Evolutionary conservation across 2,329 filamentous ascomycete genomes (phyloP), one percentile per base, ranked within the genome.

Genomic region (Aspergillus niger): DNA sequence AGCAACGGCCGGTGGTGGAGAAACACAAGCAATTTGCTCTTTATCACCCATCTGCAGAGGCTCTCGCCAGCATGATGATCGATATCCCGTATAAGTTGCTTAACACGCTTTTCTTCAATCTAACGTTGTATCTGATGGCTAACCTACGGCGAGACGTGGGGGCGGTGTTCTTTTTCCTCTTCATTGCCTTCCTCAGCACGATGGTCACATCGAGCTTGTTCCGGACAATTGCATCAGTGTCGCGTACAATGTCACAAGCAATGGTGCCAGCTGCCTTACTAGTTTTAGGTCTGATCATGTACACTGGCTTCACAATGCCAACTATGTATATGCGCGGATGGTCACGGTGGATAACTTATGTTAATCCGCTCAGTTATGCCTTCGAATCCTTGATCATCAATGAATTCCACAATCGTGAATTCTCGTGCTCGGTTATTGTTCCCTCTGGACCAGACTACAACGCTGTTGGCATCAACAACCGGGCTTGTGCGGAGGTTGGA

Each of bases 341-440:
- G 90, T 89, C 89, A 69, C 82, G 86, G 59, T 95, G 91, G 91
- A 85, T 95, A 58, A 88, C 88, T 71, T 92, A 90, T 72, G 78
- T 93, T 30, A 88, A 94, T 62, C 90, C 90, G 5, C 82, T 95
- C 5, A 85, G 85, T 1, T 95, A 94, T 65, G 86, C 86, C 0
- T 96, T 95, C 68, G 91, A 95, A 73, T 80, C 88, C 0, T 81
- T 95, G n/a, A 88, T 94, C 82, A 83, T 91, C 65, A 95, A 95
- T 75, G 91, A 95, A 74, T 95, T 95, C 62, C 74, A 85, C 66
- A 77, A 79, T 59, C 84, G 87, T n/a, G 63, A 86, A 0, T 92
- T 88, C 70, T 44, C 57, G 0, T 85, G 83, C 67, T 69, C 73
- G 2, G 61, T 63, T 2, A 78, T 77, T 44, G 70, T 84, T 17